Base-by-base conservation (phyloP, 2,329 filamentous ascomycete genomes). In the Cladosporium sp. region DNA sequence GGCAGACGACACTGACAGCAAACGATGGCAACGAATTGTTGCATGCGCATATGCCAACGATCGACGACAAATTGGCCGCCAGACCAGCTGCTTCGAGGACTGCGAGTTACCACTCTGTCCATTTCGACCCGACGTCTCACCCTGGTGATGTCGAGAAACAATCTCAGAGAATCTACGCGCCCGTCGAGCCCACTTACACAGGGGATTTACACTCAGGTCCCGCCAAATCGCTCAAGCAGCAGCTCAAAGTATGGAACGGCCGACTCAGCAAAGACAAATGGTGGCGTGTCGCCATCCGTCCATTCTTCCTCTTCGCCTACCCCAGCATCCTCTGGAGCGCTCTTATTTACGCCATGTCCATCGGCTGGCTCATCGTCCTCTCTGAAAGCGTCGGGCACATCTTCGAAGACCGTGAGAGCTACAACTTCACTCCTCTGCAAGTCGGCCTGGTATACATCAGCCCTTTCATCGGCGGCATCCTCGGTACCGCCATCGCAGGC, bases 331-430 rank as follows among this genome's bases (percentile, higher is more conserved):
- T 97, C 8, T 97, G 92, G 93, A 93, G 90, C 5, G 79, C 91
- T 0, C 79, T 89, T 0, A 85, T 96, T 3, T 97, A 97, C 71
- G 80, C 92, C 0, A 87, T 94, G 66, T 94, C 92, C 0, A 84
- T 97, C 6, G 93, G 93, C 38, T 97, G 93, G 94, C 82, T 97
- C 28, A 97, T 97, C 64, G 92, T 97, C 43, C 83, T 97, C 1
- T 96, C 92, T 0, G 92, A 97, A 73, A 89, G 88, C 0, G 85
- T 97, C 2, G 84, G 90, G 0, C 81, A 88, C 60, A 88, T 97
- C 61, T 97, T 90, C 73, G 84, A 89, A 38, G 79, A 85, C 57
- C 77, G 79, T 0, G 77, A 82, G 0, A 80, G 80, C 0, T 97
- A 97, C 76, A 84, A 92, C 65, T 97, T 97, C 71, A 86, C 82